Percentiles rank a stretch among this genome's conserved stretches.
Conservation (phyloP, 805 yeast species). For the Priceomyces haplophilus region DNA sequence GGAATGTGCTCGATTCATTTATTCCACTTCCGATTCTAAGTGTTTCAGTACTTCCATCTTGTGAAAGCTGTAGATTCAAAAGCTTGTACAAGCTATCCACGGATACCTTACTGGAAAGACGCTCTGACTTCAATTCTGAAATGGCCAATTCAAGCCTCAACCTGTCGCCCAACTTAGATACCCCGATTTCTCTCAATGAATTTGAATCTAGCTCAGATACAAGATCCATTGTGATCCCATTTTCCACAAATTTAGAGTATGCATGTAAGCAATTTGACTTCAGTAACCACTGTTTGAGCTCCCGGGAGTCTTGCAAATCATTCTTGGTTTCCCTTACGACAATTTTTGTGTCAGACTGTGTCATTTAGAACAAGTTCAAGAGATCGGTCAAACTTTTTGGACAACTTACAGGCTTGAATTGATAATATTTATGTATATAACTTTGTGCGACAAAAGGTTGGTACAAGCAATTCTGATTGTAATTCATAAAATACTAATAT, state of each 20-base stretch:
- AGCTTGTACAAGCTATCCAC: slow-evolving; percentile 25
- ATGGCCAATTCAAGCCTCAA: slow-evolving; percentile 63
- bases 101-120: slow-evolving; percentile 16
- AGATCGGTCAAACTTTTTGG: too few relatives aligned
- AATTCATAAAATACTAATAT: not conserved
- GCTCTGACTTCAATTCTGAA: slow-evolving; percentile 40
- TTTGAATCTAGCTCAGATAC: slow-evolving; percentile 58
- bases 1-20: slow-evolving; percentile 8
- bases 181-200: slow-evolving; percentile 69
- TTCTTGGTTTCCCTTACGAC: not conserved
- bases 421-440: too few relatives aligned
- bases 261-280: slow-evolving; percentile 34
- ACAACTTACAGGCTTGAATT: not conserved
- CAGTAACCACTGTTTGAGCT: slow-evolving; percentile 37
- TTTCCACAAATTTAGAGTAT: slow-evolving; percentile 34
- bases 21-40: not conserved
- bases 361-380: not conserved
- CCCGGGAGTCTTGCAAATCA: slow-evolving; percentile 13
- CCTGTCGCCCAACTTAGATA: slow-evolving; percentile 80
- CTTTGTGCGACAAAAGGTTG: not conserved
- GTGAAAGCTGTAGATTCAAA: slow-evolving; percentile 14
- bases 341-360: not conserved
- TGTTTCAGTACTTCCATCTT: not conserved
- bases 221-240: slow-evolving; percentile 56
- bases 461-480: not conserved